Percentiles rank a stretch among this genome's conserved stretches.
These are phyloP conservation scores for Talaromyces sp. DNA, from an alignment of 2,329 filamentous ascomycete species.

Conservation along the genomic window DNA sequence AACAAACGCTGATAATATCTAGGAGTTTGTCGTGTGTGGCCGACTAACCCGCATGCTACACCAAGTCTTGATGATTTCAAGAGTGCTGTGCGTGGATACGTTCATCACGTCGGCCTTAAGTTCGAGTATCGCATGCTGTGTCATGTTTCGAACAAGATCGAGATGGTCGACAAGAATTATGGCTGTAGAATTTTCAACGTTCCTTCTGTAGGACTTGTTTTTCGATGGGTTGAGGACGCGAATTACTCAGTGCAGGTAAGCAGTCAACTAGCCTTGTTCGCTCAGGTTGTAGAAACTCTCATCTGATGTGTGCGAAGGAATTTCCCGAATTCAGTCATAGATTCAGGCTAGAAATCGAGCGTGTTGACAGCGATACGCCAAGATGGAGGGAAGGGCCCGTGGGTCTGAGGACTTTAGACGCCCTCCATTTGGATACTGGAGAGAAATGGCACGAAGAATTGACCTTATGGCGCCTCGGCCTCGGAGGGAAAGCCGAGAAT, in stretches of 20 bases:
- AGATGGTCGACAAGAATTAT: constrained; percentile 2
- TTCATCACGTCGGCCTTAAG: background rate
- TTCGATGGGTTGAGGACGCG: constrained; percentile 12
- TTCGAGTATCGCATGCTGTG: background rate
- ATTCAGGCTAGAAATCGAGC: background rate
- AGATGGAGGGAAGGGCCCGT: background rate
- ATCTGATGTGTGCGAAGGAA: background rate
- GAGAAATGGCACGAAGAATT: background rate
- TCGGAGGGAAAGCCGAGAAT: background rate
- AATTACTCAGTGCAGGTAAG: background rate
- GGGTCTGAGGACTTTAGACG: background rate
- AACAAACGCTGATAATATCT: background rate
- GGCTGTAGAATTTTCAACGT: background rate
- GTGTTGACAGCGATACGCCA: background rate
- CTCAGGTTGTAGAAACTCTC: background rate
- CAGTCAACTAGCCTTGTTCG: background rate
- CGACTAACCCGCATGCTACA: background rate
- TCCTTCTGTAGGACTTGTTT: constrained; percentile 4
- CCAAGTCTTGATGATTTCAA: constrained; percentile 3
- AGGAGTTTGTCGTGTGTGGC: constrained; percentile 12
- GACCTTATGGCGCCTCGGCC: background rate
- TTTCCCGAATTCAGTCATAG: background rate
- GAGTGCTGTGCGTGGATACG: background rate
- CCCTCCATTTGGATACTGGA: background rate
- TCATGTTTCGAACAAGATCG: constrained; percentile 1